Evolutionary conservation across 164 flowering plant genomes (phyloP), one percentile per base, ranked within the genome.

Genomic region (Dillenia suffruticosa): DNA sequence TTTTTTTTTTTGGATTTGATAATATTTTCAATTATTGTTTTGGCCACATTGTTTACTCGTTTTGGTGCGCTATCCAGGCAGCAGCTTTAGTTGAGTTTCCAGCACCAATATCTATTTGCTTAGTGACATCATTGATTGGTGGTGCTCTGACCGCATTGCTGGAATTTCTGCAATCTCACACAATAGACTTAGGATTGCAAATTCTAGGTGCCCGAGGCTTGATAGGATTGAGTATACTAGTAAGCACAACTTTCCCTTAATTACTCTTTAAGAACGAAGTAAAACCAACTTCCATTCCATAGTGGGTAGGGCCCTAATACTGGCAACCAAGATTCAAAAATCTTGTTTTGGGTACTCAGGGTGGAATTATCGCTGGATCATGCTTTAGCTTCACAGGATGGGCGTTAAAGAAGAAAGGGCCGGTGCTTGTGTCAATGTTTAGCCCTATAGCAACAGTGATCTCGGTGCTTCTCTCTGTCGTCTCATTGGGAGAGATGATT

Each of bases 371-470:
- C 55, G 69, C 76, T 56, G 96, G 98, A 49, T 67, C 57, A n/a
- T 79, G 82, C 57, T 54, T 77, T 0, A 83, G 88, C 75, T 85
- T 92, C 74, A 81, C 77, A 32, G 77, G 82, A 50, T 92, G 98
- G 98, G 89, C 92, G 12, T 69, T 92, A 81, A 84, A 84, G 77
- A 84, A 79, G 61, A 84, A 78, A 71, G 96, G 96, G 46, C 96
- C 98, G 1, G 95, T 92, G 9, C 59, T 88, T 32, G 89, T 84
- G n/a, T 80, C 98, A 51, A 76, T 87, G 67, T 92, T 92, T 64
- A 82, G 69, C 65, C 98, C 98, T 32, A 62, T 88, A 57, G 77
- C 74, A 32, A 87, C 98, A 0, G 81, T 92, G 1, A 62, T 78
- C 68, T 65, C 98, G 0, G 79, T 76, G 46, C 17, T 79, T 22